Evolutionary conservation across 352 stramenopile genomes (phyloP).

Genomic region (Pythium rhizo-oryzae): DNA sequence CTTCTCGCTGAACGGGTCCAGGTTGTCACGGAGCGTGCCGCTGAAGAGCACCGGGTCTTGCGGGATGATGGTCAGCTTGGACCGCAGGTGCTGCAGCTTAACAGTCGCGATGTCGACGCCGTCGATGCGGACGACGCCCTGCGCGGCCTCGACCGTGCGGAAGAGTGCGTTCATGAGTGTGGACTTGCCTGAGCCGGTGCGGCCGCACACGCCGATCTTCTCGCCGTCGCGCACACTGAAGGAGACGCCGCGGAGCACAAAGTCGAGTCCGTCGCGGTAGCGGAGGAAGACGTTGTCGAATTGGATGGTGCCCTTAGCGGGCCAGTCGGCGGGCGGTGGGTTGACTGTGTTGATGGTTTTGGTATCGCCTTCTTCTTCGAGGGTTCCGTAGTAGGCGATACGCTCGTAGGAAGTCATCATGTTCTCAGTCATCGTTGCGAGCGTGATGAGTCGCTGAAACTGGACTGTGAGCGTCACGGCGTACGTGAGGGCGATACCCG

Average conservation of each 20-base stretch:
- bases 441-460: constrained; percentile 64
- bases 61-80: constrained; percentile 65
- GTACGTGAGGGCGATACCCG: constrained; percentile 74
- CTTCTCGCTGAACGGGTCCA: too few species aligned
- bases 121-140: too few species aligned
- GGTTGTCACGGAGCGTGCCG: too few species aligned
- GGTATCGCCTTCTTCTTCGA: constrained; percentile 77
- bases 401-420: constrained; percentile 78
- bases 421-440: constrained; percentile 69
- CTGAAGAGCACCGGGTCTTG: too few species aligned
- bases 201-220: too few species aligned
- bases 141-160: too few species aligned
- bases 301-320: constrained; percentile 69
- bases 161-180: too few species aligned
- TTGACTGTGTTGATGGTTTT: constrained; percentile 82
- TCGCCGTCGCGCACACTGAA: too few species aligned
- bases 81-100: constrained; percentile 29
- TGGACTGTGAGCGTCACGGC: constrained; percentile 75
- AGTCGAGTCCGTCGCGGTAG: constrained; percentile 74
- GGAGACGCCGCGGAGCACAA: too few species aligned
- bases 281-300: constrained; percentile 90
- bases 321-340: constrained; percentile 74
- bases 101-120: constrained; percentile 62
- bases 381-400: constrained; percentile 62
- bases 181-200: too few species aligned